These are phyloP conservation scores for Stevia rebaudiana DNA, from an alignment of 140 eudicot species.

Conservation along the genomic window DNA sequence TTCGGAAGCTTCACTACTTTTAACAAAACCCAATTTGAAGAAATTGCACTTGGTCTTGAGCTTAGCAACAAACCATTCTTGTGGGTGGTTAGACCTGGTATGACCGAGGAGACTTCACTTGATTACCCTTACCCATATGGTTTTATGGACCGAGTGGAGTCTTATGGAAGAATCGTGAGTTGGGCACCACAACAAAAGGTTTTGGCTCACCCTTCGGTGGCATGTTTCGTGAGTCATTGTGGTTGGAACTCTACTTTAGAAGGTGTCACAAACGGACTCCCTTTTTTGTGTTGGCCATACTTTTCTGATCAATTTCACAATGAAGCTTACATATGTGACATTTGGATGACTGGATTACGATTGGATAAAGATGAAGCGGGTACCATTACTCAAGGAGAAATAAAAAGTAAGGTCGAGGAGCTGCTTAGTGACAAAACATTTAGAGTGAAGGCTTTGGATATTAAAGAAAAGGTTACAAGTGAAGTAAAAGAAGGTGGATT, in stretches of 20 bases:
- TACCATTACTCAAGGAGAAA: constrained; percentile 36
- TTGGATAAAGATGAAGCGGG: constrained; percentile 41
- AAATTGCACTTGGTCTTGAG: constrained; percentile 59
- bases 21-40: constrained; percentile 39
- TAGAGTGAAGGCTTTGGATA: constrained; percentile 30
- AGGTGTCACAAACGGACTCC: constrained; percentile 49
- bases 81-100: constrained; percentile 53
- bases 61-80: constrained; percentile 44
- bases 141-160: constrained; percentile 28
- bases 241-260: constrained; percentile 78
- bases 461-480: constrained; percentile 23
- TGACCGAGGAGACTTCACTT: constrained; percentile 10
- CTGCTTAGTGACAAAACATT: constrained; percentile 21
- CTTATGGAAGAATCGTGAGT: constrained; percentile 44
- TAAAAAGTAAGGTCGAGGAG: constrained; percentile 35
- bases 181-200: constrained; percentile 70
- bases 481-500: constrained; percentile 29
- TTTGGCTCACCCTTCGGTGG: constrained; percentile 48
- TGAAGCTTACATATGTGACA: constrained; percentile 42
- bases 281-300: constrained; percentile 68
- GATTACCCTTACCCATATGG: constrained; percentile 26
- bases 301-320: constrained; percentile 58
- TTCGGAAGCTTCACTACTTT: constrained; percentile 56
- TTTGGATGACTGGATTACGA: constrained; percentile 53
- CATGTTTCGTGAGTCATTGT: constrained; percentile 62